Conservation (phyloP, 2,329 filamentous ascomycete species). For the Colletotrichum chrysophilum region DNA sequence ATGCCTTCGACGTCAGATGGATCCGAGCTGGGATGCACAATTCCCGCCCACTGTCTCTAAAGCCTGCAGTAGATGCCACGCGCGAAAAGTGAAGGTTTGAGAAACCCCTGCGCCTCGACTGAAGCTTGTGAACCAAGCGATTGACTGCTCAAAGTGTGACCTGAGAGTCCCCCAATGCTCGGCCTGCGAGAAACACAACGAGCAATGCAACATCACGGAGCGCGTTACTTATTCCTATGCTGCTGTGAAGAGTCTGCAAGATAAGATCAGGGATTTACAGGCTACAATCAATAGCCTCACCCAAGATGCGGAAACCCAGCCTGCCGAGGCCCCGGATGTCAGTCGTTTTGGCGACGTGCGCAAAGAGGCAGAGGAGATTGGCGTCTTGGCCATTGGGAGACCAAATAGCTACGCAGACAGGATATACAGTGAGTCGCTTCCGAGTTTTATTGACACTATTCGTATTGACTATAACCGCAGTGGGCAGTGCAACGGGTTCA, state of each 20-base stretch:
- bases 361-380: conserved; percentile 29
- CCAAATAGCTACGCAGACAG: conserved; percentile 17
- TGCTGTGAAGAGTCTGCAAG: conserved; percentile 11
- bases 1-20: not conserved
- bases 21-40: not conserved
- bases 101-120: not conserved
- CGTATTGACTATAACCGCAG: not conserved
- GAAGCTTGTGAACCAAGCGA: not conserved
- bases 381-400: conserved; percentile 25
- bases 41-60: conserved; percentile 17
- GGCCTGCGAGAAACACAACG: conserved; percentile 11
- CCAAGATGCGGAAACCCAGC: not conserved
- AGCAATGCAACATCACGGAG: conserved; percentile 25
- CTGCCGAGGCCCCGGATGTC: not conserved
- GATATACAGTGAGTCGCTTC: conserved; percentile 22
- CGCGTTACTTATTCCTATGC: conserved; percentile 22
- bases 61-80: conserved; percentile 20
- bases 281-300: not conserved
- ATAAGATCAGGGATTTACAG: conserved; percentile 8
- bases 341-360: not conserved
- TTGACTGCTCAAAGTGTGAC: conserved; percentile 24
- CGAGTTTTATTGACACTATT: not conserved
- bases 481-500: conserved; percentile 27
- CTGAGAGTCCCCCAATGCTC: conserved; percentile 29
- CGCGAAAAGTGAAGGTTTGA: conserved; percentile 28